Evolutionary conservation across 352 stramenopile species (phyloP).

Genomic region (Globisporangium spinosum): DNA sequence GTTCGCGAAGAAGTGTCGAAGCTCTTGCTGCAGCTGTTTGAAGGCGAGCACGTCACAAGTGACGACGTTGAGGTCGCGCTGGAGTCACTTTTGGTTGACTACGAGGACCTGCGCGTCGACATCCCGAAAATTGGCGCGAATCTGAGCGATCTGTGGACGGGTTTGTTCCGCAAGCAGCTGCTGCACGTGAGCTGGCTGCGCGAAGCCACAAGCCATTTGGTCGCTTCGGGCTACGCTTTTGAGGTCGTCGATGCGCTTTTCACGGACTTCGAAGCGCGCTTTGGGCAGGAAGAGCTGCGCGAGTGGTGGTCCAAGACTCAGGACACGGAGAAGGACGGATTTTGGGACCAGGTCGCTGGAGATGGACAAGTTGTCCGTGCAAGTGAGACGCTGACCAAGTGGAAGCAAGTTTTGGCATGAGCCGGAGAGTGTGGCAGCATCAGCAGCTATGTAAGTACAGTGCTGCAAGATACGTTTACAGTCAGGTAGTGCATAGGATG

Average conservation of each 20-base stretch:
- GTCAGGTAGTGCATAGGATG: neutral
- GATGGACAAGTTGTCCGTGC: neutral
- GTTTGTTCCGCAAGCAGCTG: constrained; percentile 51
- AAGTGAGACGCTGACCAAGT: constrained; percentile 16
- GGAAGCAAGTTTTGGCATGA: constrained; percentile 22
- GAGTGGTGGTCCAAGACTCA: constrained; percentile 54
- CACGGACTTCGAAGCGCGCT: constrained; percentile 23
- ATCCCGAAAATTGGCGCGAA: constrained; percentile 60
- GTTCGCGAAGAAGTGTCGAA: constrained; percentile 41
- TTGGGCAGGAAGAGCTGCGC: constrained; percentile 34
- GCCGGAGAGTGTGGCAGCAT: neutral
- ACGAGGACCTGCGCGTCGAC: constrained; percentile 72
- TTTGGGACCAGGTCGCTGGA: constrained; percentile 24
- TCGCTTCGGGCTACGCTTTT: constrained; percentile 37
- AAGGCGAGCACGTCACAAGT: constrained; percentile 32
- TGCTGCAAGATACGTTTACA: constrained; percentile 3
- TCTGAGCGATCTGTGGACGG: constrained; percentile 52
- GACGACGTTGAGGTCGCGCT: constrained; percentile 55
- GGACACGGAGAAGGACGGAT: constrained; percentile 17
- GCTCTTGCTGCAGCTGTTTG: constrained; percentile 45
- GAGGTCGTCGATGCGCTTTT: constrained; percentile 55
- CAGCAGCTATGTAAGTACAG: neutral
- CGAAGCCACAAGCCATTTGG: constrained; percentile 13
- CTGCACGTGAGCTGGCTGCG: constrained; percentile 50
- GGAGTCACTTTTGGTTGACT: constrained; percentile 58